Conservation (phyloP, 768 basidiomycete species). For the Omphalotus guepiniiformis region DNA sequence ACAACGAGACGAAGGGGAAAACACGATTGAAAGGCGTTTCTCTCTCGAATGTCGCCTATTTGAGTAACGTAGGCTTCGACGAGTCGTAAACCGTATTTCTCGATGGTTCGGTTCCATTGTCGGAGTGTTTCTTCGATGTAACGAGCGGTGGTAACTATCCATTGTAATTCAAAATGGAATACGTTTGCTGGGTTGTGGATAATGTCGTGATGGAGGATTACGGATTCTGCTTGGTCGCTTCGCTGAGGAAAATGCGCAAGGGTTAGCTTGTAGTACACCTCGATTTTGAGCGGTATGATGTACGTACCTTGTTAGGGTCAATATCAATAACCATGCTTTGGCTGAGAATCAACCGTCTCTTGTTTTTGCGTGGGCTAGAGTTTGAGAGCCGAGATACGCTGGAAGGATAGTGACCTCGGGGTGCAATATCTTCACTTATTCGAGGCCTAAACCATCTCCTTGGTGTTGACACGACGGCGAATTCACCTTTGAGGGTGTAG, state of each 20-base stretch:
- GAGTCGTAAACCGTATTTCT: conserved; percentile 85
- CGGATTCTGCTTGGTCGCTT: conserved; percentile 85
- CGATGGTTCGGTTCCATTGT: conserved; percentile 77
- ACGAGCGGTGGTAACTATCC: conserved; percentile 92
- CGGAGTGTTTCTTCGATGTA: conserved; percentile 87
- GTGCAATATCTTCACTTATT: conserved; percentile 36
- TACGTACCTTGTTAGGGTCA: conserved; percentile 64
- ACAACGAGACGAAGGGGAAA: conserved; percentile 77
- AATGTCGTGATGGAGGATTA: conserved; percentile 88
- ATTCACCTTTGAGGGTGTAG: conserved; percentile 79
- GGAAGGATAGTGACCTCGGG: conserved; percentile 31
- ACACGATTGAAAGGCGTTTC: conserved; percentile 90
- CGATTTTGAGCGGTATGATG: background rate
- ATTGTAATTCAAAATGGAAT: conserved; percentile 96
- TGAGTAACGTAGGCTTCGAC: conserved; percentile 93
- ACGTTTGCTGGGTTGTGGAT: conserved; percentile 93
- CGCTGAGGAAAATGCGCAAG: no score
- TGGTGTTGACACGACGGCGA: conserved; percentile 65
- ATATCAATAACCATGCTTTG: conserved; percentile 91
- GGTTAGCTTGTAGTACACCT: no score
- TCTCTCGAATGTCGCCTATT: conserved; percentile 79
- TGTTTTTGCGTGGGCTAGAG: conserved; percentile 40
- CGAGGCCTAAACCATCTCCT: conserved; percentile 65
- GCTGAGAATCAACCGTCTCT: conserved; percentile 69
- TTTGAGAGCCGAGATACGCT: conserved; percentile 30